Base-by-base conservation (phyloP, 306 rosid genomes). In the Notholithocarpus densiflorus region DNA sequence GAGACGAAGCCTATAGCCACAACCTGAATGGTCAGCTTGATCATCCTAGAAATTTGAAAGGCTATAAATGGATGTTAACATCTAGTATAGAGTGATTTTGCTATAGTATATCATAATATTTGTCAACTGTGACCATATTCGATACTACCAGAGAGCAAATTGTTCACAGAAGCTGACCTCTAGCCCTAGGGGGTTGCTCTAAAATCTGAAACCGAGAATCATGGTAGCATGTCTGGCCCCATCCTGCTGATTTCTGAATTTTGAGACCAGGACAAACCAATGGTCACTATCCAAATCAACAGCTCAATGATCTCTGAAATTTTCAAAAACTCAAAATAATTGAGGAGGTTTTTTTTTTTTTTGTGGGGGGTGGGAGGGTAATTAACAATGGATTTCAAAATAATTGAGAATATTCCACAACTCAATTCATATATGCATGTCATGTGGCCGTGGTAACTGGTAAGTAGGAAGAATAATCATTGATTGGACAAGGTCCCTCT, bases 261-360 rank as follows among this genome's bases (percentile, higher is more conserved):
- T 45, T 9, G 72, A 66, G 72, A 32, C 72, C 15, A 48, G 17
- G 53, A 11, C 68, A n/a, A 74, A 76, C 69, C 87, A 83, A 82
- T 72, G 55, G 71, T 77, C 29, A 65, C 85, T 84, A 81, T 73
- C 86, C 82, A 76, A 45, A 19, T 66, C 32, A 80, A 82, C 84
- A 78, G 76, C 60, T 72, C 79, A 53, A 48, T 82, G 20, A 10
- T 57, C 27, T 75, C 15, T 37, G 53, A 59, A 29, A 37, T 61
- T 34, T 66, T 68, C n/a, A n/a, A n/a, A n/a, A 40, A 40, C 11
- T 40, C 45, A 48, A 51, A 34, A 43, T 37, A 43, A 55, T 66
- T 55, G 34, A 34, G 57, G 45, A n/a, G 12, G 8, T 1, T 37
- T 37, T 37, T 6, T 6, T 37, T 34, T 1, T 34, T 32, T 26